Evolutionary conservation across 1,284 basidiomycete genomes (phyloP).

Genomic region (Neolentinus lepideus): DNA sequence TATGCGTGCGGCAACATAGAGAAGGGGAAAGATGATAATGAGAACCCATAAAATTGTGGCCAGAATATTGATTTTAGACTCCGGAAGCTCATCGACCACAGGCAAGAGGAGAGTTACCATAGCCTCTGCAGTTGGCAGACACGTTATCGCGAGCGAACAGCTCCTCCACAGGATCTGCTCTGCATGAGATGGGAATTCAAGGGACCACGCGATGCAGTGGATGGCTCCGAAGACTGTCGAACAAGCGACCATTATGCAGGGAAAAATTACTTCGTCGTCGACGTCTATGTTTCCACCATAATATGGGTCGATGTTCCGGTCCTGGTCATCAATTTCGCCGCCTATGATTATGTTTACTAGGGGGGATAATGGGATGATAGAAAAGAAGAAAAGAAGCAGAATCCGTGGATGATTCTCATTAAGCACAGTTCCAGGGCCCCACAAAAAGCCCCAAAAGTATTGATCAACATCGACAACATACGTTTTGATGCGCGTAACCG

Average conservation of each 20-base stretch:
- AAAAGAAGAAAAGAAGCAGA: neutral
- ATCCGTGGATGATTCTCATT: neutral
- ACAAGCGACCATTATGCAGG: neutral
- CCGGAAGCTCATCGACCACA: neutral
- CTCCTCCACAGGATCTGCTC: constrained; percentile 6
- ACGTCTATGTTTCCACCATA: neutral
- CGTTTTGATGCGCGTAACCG: too few species aligned
- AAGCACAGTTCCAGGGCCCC: neutral
- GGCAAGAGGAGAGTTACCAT: neutral
- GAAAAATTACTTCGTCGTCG: neutral
- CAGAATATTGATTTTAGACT: neutral
- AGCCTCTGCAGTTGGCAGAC: neutral
- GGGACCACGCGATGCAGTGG: constrained; percentile 10
- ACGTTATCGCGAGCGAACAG: neutral
- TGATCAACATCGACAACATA: too few species aligned
- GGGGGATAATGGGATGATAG: neutral
- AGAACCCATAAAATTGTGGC: too few species aligned
- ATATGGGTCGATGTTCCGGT: neutral
- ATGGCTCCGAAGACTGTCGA: constrained; percentile 6
- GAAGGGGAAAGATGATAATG: neutral
- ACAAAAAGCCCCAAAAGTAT: too few species aligned
- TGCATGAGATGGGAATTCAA: constrained; percentile 4
- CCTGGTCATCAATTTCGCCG: neutral
- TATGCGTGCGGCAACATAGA: constrained; percentile 5
- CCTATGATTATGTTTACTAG: neutral